Evolutionary conservation across 208 protist species (phyloP).

Genomic region (Giardia duodenalis): DNA sequence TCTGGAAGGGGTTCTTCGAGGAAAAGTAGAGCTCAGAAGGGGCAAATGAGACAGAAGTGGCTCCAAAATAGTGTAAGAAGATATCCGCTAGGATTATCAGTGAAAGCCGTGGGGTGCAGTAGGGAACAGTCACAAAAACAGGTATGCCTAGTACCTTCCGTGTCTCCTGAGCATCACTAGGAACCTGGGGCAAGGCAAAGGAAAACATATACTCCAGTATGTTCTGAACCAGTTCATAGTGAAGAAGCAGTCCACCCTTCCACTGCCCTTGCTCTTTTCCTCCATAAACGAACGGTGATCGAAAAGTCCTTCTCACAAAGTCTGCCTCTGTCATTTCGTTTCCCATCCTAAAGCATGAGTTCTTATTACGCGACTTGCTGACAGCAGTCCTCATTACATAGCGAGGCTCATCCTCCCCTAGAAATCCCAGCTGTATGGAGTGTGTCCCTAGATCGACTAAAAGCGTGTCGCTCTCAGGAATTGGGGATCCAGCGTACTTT

Average conservation of each 20-base stretch:
- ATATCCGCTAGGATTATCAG: background rate
- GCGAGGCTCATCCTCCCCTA: background rate
- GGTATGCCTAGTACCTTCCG: too few species aligned
- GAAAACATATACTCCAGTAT: background rate
- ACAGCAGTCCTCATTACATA: background rate
- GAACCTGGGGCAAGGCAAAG: background rate
- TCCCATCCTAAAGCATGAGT: background rate
- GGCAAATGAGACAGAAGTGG: background rate
- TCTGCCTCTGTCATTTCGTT: background rate
- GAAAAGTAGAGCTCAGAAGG: background rate
- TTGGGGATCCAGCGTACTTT: too few species aligned
- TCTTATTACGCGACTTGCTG: background rate
- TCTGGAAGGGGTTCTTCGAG: too few species aligned
- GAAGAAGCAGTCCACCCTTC: background rate
- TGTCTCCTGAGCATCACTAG: background rate
- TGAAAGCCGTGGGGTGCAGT: background rate
- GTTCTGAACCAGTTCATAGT: background rate
- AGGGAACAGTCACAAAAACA: background rate
- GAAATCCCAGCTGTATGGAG: background rate
- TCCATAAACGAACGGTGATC: background rate
- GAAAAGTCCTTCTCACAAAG: background rate
- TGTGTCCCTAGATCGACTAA: background rate
- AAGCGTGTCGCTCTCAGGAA: background rate
- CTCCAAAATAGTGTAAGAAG: background rate
- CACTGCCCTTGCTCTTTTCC: too few species aligned